Evolutionary conservation across 306 rosid genomes (phyloP).

Genomic region (Lablab purpureus): DNA sequence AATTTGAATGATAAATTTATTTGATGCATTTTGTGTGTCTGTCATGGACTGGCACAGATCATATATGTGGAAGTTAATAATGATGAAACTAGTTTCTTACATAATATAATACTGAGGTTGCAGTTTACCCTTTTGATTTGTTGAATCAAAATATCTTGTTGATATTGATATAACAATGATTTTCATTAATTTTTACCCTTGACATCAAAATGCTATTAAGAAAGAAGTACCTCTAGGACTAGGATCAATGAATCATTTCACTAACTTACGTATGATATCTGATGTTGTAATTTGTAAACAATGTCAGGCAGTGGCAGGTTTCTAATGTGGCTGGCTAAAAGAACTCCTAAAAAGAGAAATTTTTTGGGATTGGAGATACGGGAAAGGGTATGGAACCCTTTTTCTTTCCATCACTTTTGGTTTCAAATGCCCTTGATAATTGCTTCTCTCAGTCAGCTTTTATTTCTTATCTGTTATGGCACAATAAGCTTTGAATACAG

Average conservation of each 20-base stretch:
- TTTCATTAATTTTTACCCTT: neutral
- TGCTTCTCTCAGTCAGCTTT: conserved; percentile 36
- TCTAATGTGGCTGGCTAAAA: conserved; percentile 89
- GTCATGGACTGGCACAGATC: conserved; percentile 1
- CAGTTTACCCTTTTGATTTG: conserved; percentile 8
- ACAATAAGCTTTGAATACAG: conserved; percentile 12
- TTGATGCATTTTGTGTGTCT: conserved; percentile 17
- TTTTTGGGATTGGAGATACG: conserved; percentile 92
- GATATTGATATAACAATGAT: neutral
- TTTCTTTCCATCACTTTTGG: conserved; percentile 29
- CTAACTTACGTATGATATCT: conserved; percentile 18
- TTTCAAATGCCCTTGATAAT: conserved; percentile 38
- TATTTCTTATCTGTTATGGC: conserved; percentile 42
- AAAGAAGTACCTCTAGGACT: conserved; percentile 21
- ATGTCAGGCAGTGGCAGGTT: conserved; percentile 88
- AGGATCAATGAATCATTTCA: conserved; percentile 22
- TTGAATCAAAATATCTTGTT: conserved; percentile 19
- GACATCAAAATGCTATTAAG: neutral
- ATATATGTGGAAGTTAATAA: conserved; percentile 28
- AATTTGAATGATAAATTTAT: conserved; percentile 29
- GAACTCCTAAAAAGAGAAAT: conserved; percentile 65
- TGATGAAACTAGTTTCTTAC: conserved; percentile 6
- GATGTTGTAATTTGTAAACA: conserved; percentile 37
- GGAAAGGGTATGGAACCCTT: conserved; percentile 60
- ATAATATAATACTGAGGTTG: conserved; percentile 5